Evolutionary conservation across 192 early-diverging fungal species (phyloP), one percentile per base, ranked within the genome.

Genomic region (Physocladia obscura): DNA sequence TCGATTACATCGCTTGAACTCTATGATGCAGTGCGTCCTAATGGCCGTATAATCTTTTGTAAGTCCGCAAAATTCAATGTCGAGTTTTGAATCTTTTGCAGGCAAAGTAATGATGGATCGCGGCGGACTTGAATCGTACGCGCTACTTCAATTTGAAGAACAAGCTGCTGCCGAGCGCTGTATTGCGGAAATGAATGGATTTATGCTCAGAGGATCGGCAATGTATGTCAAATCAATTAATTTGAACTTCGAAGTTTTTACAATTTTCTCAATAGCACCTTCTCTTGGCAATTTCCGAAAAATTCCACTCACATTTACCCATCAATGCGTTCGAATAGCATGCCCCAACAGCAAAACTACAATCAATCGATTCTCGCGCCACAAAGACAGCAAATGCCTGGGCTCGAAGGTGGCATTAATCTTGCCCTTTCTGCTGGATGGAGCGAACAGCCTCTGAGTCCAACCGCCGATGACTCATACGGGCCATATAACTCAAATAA

Each of bases 61-160:
- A 72, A 44, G 40, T 44, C n/a, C n/a, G n/a, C n/a, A 8, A 44
- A 44, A 44, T 44, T 44, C 40, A n/a, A 44, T 44, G 40, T 8
- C 40, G 40, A 44, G n/a, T 44, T 44, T n/a, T n/a, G n/a, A n/a
- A n/a, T n/a, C n/a, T 44, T 44, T n/a, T 8, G n/a, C 8, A 80
- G 40, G 40, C 40, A 44, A 81, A 49, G 81, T 81, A 48, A 76
- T 83, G 77, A 70, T 83, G 56, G 81, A 83, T 60, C 78, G 81
- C 0, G 73, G 71, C 27, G 81, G 79, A 5, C 57, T 62, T 19
- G 81, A 83, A 34, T 35, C 69, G 38, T 83, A 79, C 56, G 78
- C 81, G 34, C 52, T 83, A 31, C 47, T 83, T 55, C 81, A 83
- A 49, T 83, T 77, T 74, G 81, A 83, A 68, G 81, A 81, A 54